phyloP scores from a whole-genome alignment of 2,329 filamentous ascomycete genomes.

The Aureobasidium sp. region DNA sequence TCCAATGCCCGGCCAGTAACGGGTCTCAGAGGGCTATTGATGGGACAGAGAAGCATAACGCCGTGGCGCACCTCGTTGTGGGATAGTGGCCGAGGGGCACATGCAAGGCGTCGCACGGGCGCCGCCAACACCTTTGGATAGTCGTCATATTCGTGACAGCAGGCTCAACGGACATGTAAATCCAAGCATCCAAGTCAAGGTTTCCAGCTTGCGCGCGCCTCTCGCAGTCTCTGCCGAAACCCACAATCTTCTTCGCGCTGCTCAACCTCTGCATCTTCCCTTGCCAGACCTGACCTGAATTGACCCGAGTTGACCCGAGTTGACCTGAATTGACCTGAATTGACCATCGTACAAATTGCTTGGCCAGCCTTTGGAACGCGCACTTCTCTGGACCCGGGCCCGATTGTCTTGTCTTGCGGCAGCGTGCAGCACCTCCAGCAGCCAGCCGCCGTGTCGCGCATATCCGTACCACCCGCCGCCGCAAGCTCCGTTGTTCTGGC shows the following conservation, averaged over 20 bases:
- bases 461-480: neutral
- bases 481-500: neutral
- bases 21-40: neutral
- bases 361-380: neutral
- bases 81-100: neutral
- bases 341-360: neutral
- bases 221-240: neutral
- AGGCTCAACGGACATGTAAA: neutral
- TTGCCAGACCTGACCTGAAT: neutral
- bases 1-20: neutral
- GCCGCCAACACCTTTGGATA: neutral
- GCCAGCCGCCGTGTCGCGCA: slow-evolving; percentile 2
- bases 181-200: neutral
- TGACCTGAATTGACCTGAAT: too few species aligned
- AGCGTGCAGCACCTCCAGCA: slow-evolving; percentile 2
- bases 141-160: too few species aligned
- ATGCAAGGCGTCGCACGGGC: neutral
- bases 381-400: neutral
- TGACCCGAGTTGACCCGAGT: too few species aligned
- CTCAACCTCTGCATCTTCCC: neutral
- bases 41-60: neutral
- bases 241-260: neutral
- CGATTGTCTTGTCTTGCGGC: neutral
- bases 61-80: neutral
- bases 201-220: neutral